Evolutionary conservation across 163 green algal species (phyloP).

Genomic region (Scenedesmus sp.): DNA sequence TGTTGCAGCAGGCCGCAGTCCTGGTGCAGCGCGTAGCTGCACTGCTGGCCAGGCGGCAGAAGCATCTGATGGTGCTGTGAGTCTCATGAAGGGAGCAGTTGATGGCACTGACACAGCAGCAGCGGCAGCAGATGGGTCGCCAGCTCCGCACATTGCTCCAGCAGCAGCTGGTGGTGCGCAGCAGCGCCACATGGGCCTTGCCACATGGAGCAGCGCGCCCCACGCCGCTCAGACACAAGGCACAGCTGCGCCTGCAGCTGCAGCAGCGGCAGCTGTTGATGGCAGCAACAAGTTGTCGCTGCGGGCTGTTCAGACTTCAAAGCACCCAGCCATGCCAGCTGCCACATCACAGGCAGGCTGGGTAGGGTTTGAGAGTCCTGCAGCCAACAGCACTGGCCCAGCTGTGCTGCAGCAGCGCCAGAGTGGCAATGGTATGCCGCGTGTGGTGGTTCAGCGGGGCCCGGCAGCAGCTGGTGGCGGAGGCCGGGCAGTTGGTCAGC

Average conservation of each 20-base stretch:
- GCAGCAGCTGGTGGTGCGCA: background rate
- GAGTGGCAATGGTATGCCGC: background rate
- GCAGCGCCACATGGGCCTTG: background rate
- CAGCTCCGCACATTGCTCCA: background rate
- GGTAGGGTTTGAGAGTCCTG: background rate
- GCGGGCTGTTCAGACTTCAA: background rate
- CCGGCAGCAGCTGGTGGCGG: background rate
- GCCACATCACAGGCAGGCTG: background rate
- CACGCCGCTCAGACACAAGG: background rate
- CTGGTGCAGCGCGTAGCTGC: background rate
- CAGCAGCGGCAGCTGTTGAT: background rate
- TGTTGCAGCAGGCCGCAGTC: background rate
- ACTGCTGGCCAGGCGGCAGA: background rate
- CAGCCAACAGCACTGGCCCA: background rate
- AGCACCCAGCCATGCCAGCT: background rate
- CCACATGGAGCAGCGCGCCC: background rate
- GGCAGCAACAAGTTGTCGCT: background rate
- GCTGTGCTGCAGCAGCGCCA: background rate
- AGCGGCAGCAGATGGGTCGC: background rate
- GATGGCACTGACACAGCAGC: background rate
- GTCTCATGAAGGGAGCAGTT: background rate
- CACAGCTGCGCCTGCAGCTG: background rate
- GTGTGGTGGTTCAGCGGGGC: background rate
- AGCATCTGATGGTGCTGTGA: background rate
- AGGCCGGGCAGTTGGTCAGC: background rate